A percentile compares a stretch with the other conserved stretches of the same genome.
phyloP scores from a whole-genome alignment of 2,329 filamentous ascomycete species.

The Aureobasidium pullulans region DNA sequence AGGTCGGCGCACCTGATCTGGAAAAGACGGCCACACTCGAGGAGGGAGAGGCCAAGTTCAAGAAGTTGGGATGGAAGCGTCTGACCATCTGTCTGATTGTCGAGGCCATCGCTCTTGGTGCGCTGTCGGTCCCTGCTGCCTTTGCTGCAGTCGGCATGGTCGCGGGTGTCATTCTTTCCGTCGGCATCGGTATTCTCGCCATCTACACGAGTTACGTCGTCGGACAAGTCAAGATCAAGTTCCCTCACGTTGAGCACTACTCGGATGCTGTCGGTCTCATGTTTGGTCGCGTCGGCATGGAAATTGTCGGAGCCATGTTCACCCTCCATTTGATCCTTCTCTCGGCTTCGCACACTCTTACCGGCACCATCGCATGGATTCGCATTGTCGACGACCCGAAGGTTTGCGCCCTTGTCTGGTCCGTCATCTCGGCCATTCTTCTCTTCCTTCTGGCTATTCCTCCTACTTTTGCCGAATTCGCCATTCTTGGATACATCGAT shows the following conservation, averaged over 20 bases:
- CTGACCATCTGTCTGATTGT: constrained; percentile 45
- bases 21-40: constrained; percentile 23
- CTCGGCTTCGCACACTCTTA: constrained; percentile 38
- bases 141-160: constrained; percentile 49
- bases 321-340: constrained; percentile 36
- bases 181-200: constrained; percentile 49
- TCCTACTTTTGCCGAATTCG: constrained; percentile 30
- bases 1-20: constrained; percentile 26
- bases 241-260: constrained; percentile 38
- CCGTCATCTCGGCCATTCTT: constrained; percentile 35
- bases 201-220: constrained; percentile 57
- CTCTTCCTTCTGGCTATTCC: constrained; percentile 29
- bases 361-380: constrained; percentile 40
- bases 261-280: constrained; percentile 38
- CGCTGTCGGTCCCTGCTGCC: constrained; percentile 50
- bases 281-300: constrained; percentile 36
- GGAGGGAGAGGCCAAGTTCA: constrained; percentile 33
- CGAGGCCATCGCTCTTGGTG: constrained; percentile 52
- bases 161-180: constrained; percentile 48
- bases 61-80: constrained; percentile 41
- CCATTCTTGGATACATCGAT: constrained; percentile 30
- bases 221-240: constrained; percentile 51
- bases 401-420: constrained; percentile 37
- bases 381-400: constrained; percentile 32
- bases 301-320: constrained; percentile 37